Evolutionary conservation across 257 asterid species (phyloP).

Genomic region (Eustoma russellianum): DNA sequence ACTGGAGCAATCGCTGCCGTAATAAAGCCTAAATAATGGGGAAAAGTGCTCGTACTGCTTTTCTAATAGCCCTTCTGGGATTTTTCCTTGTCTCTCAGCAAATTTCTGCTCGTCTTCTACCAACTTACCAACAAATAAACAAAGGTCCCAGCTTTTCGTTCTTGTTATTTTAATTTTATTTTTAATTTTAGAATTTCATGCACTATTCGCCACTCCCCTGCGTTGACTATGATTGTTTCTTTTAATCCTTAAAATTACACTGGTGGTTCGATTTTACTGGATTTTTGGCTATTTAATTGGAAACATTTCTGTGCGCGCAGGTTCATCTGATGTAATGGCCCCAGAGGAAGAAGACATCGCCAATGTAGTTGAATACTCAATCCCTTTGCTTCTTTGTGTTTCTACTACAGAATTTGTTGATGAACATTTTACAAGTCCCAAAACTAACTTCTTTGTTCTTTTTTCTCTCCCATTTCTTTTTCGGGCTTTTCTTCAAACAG

Average conservation of each 20-base stretch:
- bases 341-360: constrained; percentile 24
- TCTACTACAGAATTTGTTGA: too few species aligned
- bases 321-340: constrained; percentile 1
- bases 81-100: too few species aligned
- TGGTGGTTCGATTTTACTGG: too few species aligned
- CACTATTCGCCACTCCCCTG: too few species aligned
- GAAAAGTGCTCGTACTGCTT: neutral
- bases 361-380: constrained; percentile 25
- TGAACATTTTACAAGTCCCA: too few species aligned
- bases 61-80: neutral
- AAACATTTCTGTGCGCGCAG: constrained; percentile 1
- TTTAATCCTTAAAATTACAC: too few species aligned
- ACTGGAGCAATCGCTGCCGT: too few species aligned
- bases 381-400: neutral
- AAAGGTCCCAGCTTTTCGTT: too few species aligned
- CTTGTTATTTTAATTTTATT: neutral
- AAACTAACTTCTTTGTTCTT: neutral
- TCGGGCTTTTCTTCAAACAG: constrained; percentile 14
- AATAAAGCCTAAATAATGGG: too few species aligned
- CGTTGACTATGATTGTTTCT: too few species aligned
- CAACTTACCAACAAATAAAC: neutral
- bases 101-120: neutral
- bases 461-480: neutral
- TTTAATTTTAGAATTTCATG: neutral
- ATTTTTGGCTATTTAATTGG: neutral